Evolutionary conservation across 345 rosid genomes (phyloP).

Genomic region (Ailanthus altissimus): DNA sequence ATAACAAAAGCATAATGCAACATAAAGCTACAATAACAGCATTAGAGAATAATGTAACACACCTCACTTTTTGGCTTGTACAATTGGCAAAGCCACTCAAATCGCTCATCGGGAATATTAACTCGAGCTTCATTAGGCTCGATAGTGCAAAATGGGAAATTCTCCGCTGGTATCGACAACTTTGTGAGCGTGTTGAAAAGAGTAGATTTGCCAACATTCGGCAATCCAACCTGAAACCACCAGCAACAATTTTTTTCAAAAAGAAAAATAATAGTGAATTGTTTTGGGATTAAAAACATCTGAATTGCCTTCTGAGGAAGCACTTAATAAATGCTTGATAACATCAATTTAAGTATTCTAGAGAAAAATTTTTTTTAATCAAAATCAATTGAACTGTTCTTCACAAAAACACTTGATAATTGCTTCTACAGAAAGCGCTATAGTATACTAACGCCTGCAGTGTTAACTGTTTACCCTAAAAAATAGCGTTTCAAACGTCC

Average conservation of each 20-base stretch:
- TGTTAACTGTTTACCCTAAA: no score
- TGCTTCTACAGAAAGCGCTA: no score
- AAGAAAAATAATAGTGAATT: background rate
- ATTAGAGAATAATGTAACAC: background rate
- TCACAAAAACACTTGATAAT: background rate
- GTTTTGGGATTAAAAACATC: background rate
- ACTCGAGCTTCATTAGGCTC: slow-evolving; percentile 98
- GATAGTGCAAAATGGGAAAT: slow-evolving; percentile 95
- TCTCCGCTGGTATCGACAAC: slow-evolving; percentile 94
- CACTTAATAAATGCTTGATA: background rate
- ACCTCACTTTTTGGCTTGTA: slow-evolving; percentile 93
- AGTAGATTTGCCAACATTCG: slow-evolving; percentile 96
- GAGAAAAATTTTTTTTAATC: no score
- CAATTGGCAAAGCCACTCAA: slow-evolving; percentile 86
- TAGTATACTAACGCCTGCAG: no score
- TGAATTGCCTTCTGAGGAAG: background rate
- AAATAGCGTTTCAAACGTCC: background rate
- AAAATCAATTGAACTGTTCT: no score
- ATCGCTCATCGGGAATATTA: slow-evolving; percentile 86
- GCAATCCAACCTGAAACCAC: slow-evolving; percentile 77
- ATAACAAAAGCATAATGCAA: background rate
- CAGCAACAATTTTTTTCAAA: background rate
- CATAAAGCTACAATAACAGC: background rate
- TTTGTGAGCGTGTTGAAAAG: slow-evolving; percentile 96
- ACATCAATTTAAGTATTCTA: no score